phyloP scores from a whole-genome alignment of 225 moss, liverwort and hornwort genomes.

The Bryum argenteum region DNA sequence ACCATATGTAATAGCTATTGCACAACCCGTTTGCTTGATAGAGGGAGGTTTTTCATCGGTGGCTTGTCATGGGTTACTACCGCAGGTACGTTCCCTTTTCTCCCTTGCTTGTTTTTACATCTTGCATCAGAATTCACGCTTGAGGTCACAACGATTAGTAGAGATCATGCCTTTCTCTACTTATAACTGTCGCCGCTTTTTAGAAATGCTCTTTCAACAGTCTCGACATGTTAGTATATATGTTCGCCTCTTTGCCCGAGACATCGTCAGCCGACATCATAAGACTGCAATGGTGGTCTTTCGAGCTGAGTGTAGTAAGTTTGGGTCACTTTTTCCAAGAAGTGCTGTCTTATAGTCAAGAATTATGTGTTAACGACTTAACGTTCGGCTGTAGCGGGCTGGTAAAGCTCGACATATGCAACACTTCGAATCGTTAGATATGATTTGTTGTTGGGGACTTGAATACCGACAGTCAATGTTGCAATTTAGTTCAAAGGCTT shows the following conservation, averaged over 20 bases:
- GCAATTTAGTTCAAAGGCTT: neutral
- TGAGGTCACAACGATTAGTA: too few species aligned
- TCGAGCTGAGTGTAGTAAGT: too few species aligned
- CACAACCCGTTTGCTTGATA: slow-evolving; percentile 91
- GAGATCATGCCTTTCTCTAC: too few species aligned
- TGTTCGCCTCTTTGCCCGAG: too few species aligned
- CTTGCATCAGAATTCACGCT: neutral
- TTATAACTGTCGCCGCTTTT: too few species aligned
- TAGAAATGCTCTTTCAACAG: too few species aligned
- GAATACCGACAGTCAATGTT: neutral
- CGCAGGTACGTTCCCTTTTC: slow-evolving; percentile 63
- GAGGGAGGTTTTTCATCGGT: slow-evolving; percentile 99
- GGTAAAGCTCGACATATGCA: neutral
- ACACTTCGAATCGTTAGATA: neutral
- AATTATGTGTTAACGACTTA: neutral
- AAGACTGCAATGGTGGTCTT: too few species aligned
- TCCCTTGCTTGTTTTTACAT: too few species aligned
- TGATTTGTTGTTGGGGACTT: neutral
- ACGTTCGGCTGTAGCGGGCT: neutral
- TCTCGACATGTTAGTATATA: too few species aligned
- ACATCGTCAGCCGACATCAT: too few species aligned
- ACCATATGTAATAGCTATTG: slow-evolving; percentile 76
- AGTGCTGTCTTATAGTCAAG: neutral
- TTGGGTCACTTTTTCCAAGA: too few species aligned
- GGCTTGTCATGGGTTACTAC: slow-evolving; percentile 99